Percentiles rank a stretch among this genome's conserved stretches.
Evolutionary conservation across 225 moss, liverwort and hornwort species (phyloP).

Genomic region (Pseudoscleropodium purum): DNA sequence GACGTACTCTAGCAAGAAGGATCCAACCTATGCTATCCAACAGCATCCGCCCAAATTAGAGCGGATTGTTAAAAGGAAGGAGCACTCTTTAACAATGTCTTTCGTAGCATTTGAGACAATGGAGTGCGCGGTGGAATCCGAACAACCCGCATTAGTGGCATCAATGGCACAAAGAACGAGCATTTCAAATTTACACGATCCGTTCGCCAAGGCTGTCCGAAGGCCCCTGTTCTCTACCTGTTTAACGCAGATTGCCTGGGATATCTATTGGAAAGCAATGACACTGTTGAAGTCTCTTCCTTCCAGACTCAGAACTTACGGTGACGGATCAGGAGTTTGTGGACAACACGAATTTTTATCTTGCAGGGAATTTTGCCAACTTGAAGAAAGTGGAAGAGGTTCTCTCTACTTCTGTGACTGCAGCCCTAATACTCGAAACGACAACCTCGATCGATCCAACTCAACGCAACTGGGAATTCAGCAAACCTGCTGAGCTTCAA

Average conservation of each 20-base stretch:
- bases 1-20: neutral
- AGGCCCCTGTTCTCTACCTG: neutral
- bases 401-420: neutral
- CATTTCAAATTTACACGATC: neutral
- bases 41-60: neutral
- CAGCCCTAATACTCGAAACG: neutral
- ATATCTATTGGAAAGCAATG: neutral
- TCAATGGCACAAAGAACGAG: neutral
- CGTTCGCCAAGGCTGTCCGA: neutral
- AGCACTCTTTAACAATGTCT: neutral
- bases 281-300: neutral
- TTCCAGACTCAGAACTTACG: neutral
- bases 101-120: neutral
- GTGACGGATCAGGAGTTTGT: neutral
- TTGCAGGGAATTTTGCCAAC: neutral
- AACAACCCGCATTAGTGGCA: neutral
- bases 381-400: neutral
- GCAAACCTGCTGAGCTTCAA: too few relatives aligned
- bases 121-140: neutral
- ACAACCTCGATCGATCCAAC: too few relatives aligned
- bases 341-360: neutral
- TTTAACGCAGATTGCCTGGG: neutral
- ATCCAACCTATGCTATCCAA: neutral
- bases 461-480: too few relatives aligned
- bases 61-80: neutral